Evolutionary conservation across 176 grass and related monocot genomes (phyloP).

Genomic region (Paspalum notatum): DNA sequence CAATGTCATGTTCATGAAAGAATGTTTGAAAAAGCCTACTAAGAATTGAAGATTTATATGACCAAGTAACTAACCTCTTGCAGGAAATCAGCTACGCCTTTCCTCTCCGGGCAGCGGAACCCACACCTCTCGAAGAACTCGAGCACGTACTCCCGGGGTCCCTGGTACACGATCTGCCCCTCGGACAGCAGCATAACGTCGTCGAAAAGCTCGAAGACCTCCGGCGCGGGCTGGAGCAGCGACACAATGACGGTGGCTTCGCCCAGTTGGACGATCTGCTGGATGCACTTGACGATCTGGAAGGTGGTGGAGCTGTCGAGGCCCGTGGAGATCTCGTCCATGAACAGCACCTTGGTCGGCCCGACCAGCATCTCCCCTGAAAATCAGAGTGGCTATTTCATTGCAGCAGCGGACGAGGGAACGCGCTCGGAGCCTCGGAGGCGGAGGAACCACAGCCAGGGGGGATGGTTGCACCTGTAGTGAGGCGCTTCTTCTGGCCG

Average conservation of each 20-base stretch:
- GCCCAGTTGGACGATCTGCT: slow-evolving; percentile 88
- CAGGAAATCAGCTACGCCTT: slow-evolving; percentile 90
- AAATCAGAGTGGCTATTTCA: not conserved
- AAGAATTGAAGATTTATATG: not conserved
- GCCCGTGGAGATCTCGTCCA: slow-evolving; percentile 99
- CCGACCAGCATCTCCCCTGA: slow-evolving; percentile 98
- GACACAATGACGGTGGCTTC: slow-evolving; percentile 91
- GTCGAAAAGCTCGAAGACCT: slow-evolving; percentile 90
- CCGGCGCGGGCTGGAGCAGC: slow-evolving; percentile 89
- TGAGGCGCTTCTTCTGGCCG: slow-evolving; percentile 96
- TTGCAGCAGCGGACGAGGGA: not conserved
- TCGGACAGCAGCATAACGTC: slow-evolving; percentile 92
- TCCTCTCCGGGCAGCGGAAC: slow-evolving; percentile 87
- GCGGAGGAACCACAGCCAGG: too few relatives aligned
- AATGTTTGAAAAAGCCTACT: not conserved
- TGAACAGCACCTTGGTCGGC: slow-evolving; percentile 97
- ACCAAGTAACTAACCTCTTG: slow-evolving; percentile 65
- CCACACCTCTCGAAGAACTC: slow-evolving; percentile 89
- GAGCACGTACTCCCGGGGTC: slow-evolving; percentile 74
- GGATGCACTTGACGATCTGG: slow-evolving; percentile 90
- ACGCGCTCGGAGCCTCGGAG: too few relatives aligned
- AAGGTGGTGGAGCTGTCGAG: slow-evolving; percentile 96
- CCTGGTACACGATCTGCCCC: slow-evolving; percentile 96
- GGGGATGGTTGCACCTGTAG: slow-evolving; percentile 56
- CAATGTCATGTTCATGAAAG: not conserved